phyloP scores from a whole-genome alignment of 2,329 filamentous ascomycete species.

The Escovopsis sp. region DNA sequence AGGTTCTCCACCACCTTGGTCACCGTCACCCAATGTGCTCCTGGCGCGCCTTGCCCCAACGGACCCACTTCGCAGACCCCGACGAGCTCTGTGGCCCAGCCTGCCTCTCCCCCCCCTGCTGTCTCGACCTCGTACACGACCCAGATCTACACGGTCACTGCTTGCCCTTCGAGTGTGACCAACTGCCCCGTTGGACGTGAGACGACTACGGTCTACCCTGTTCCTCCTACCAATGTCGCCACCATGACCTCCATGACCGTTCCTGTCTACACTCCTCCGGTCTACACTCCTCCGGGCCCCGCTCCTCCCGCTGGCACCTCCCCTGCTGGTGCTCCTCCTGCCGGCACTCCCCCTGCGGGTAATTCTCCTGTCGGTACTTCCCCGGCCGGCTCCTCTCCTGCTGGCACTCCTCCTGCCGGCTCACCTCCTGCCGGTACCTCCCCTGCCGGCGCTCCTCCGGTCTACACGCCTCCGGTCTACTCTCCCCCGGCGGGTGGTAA shows the following conservation, averaged over 20 bases:
- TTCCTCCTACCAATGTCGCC: conserved; percentile 11
- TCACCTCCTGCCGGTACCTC: not conserved
- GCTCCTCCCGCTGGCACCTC: conserved; percentile 11
- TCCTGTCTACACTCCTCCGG: conserved; percentile 2
- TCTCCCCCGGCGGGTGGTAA: not conserved
- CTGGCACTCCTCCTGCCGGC: not conserved
- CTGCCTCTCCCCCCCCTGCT: not conserved
- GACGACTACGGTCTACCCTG: conserved; percentile 15
- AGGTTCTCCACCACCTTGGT: conserved; percentile 43
- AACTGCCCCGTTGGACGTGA: conserved; percentile 18
- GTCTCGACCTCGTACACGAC: conserved; percentile 16
- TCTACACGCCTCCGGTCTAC: conserved; percentile 12
- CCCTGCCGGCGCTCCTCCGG: not conserved
- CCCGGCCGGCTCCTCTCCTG: not conserved
- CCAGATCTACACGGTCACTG: conserved; percentile 18
- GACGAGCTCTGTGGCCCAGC: conserved; percentile 14
- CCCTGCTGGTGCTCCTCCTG: not conserved
- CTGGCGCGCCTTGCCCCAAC: conserved; percentile 47
- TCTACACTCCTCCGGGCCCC: conserved; percentile 7
- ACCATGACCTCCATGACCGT: conserved; percentile 9
- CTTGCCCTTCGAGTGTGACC: conserved; percentile 15
- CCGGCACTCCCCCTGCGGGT: conserved; percentile 1
- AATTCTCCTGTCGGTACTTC: not conserved
- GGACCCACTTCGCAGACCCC: conserved; percentile 22
- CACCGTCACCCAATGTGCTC: conserved; percentile 47